Percentiles rank a stretch among this genome's conserved stretches.
Evolutionary conservation across 768 basidiomycete genomes (phyloP).

Genomic region (Serendipita sp.): DNA sequence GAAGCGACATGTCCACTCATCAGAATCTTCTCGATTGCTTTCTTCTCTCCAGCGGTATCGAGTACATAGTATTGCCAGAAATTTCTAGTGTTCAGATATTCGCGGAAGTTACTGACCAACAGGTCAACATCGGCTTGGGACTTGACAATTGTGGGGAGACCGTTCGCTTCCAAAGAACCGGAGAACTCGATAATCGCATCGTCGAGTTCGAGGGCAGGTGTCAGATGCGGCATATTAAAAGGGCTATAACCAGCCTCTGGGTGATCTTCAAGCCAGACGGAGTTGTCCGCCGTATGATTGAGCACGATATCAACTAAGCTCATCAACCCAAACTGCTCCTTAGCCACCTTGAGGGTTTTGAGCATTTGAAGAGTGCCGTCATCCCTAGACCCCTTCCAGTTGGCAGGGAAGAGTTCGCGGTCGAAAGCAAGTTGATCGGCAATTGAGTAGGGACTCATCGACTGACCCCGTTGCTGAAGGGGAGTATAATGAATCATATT

Average conservation of each 20-base stretch:
- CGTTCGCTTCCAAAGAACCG: conserved; percentile 39
- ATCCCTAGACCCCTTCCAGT: conserved; percentile 26
- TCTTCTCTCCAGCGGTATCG: conserved; percentile 50
- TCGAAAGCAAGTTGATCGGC: conserved; percentile 77
- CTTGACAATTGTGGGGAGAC: conserved; percentile 54
- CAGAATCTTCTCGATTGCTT: conserved; percentile 40
- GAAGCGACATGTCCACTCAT: conserved; percentile 25
- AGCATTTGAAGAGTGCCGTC: conserved; percentile 44
- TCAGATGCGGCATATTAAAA: conserved; percentile 77
- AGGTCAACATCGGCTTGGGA: conserved; percentile 52
- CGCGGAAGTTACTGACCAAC: conserved; percentile 48
- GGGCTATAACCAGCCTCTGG: conserved; percentile 95
- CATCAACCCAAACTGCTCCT: conserved; percentile 75
- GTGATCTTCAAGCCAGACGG: conserved; percentile 78
- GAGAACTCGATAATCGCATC: conserved; percentile 75
- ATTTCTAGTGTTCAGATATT: conserved; percentile 45
- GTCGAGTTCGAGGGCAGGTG: conserved; percentile 87
- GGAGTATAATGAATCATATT: conserved; percentile 98
- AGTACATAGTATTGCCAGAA: conserved; percentile 95
- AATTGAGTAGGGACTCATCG: conserved; percentile 88
- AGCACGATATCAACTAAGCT: conserved; percentile 91
- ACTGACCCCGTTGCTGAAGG: conserved; percentile 77
- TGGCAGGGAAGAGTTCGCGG: conserved; percentile 41
- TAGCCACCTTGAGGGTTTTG: conserved; percentile 50
- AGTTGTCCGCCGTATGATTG: conserved; percentile 95